These are phyloP conservation scores for Hypoxylon sp. DNA, from an alignment of 2,329 filamentous ascomycete species.

Conservation along the genomic window DNA sequence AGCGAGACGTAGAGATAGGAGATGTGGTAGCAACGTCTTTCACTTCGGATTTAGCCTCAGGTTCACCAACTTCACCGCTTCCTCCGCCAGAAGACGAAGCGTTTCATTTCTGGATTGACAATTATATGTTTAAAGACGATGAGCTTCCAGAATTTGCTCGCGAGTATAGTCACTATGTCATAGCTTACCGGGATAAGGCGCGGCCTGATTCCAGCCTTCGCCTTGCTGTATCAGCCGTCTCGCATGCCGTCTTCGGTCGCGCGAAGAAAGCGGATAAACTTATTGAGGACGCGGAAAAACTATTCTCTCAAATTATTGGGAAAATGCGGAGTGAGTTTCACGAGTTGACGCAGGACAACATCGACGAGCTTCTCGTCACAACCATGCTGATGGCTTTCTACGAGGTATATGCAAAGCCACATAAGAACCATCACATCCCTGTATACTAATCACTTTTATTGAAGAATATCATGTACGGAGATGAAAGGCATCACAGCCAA, in stretches of 20 bases:
- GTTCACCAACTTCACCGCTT: background rate
- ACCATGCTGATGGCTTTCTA: conserved; percentile 34
- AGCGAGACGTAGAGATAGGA: background rate
- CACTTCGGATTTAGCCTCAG: background rate
- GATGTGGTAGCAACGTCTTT: background rate
- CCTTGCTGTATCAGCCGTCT: conserved; percentile 24
- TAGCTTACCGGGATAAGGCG: conserved; percentile 8
- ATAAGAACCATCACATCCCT: background rate
- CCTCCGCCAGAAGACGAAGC: conserved; percentile 9
- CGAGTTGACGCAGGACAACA: conserved; percentile 24
- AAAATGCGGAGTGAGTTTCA: conserved; percentile 9
- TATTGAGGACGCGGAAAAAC: conserved; percentile 15
- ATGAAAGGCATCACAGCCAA: background rate
- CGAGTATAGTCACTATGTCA: conserved; percentile 20
- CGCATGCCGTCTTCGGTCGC: conserved; percentile 21
- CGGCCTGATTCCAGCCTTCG: conserved; percentile 24
- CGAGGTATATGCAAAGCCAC: conserved; percentile 19
- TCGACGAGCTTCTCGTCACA: conserved; percentile 30
- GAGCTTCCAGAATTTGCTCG: conserved; percentile 33
- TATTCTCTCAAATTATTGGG: conserved; percentile 20
- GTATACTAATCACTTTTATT: background rate
- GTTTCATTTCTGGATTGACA: conserved; percentile 29
- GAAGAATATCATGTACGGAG: conserved; percentile 30
- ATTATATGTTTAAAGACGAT: conserved; percentile 20
- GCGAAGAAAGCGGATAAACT: conserved; percentile 14